These are phyloP conservation scores for Diospyros kaki DNA, from an alignment of 148 eudicot species.

Conservation along the genomic window DNA sequence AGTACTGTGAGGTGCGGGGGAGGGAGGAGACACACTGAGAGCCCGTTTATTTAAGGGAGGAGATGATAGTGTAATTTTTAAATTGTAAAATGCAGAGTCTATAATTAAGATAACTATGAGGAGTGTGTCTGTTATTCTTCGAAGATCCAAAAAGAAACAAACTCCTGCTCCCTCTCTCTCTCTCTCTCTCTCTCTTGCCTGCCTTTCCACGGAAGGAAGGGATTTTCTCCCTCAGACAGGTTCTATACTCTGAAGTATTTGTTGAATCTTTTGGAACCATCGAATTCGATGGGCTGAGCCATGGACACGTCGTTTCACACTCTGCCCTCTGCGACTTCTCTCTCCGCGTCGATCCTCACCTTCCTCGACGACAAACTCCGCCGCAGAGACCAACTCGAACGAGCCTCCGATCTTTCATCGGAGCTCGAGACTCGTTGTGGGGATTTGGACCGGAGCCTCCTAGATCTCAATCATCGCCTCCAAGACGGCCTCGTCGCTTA, in stretches of 20 bases:
- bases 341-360: conserved; percentile 48
- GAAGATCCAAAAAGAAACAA: not conserved
- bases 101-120: too few relatives aligned
- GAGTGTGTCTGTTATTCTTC: too few relatives aligned
- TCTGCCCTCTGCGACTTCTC: conserved; percentile 47
- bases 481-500: conserved; percentile 35
- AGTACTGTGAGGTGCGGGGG: too few relatives aligned
- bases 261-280: not conserved
- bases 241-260: not conserved
- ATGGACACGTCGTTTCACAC: conserved; percentile 8
- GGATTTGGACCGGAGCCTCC: conserved; percentile 40
- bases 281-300: conserved; percentile 8
- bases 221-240: not conserved
- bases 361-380: conserved; percentile 52
- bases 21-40: too few relatives aligned
- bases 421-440: conserved; percentile 53
- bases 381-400: conserved; percentile 33
- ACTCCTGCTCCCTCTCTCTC: not conserved
- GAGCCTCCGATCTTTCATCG: conserved; percentile 41
- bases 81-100: too few relatives aligned
- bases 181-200: not conserved
- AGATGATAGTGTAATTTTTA: too few relatives aligned
- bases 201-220: not conserved
- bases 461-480: conserved; percentile 46
- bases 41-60: too few relatives aligned